These are phyloP conservation scores for Xerocomellus chrysenteron DNA, from an alignment of 768 basidiomycete genomes.

Conservation along the genomic window DNA sequence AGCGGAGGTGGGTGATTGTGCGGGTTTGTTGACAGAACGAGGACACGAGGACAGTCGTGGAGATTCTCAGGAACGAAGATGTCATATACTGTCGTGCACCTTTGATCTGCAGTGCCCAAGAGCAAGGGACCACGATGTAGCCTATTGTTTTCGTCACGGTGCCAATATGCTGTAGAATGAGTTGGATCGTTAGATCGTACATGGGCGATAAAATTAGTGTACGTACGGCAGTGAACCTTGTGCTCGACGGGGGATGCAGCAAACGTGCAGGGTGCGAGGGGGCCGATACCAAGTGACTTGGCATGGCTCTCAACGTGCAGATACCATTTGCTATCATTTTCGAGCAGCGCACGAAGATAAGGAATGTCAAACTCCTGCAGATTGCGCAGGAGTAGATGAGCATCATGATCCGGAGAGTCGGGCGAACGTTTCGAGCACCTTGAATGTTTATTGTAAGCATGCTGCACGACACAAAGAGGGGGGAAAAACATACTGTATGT, in stretches of 20 bases:
- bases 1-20: background rate
- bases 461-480: background rate
- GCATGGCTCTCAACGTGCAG: background rate
- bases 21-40: background rate
- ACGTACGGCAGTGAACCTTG: too few relatives aligned
- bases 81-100: background rate
- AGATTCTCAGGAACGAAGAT: background rate
- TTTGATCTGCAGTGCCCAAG: background rate
- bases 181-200: background rate
- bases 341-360: constrained; percentile 24
- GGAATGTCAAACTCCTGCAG: constrained; percentile 12
- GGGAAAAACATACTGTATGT: background rate
- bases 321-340: background rate
- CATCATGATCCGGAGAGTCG: too few relatives aligned
- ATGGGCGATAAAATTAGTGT: too few relatives aligned
- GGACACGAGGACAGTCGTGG: background rate
- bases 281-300: constrained; percentile 17
- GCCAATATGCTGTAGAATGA: background rate
- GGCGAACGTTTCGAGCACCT: background rate
- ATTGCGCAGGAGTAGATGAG: constrained; percentile 22
- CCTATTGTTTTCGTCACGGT: background rate
- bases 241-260: too few relatives aligned
- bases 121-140: too few relatives aligned
- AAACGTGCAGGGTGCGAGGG: constrained; percentile 18
- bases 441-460: background rate